Percentiles rank a stretch among this genome's conserved stretches.
Evolutionary conservation across 2,329 filamentous ascomycete genomes (phyloP).

Genomic region (Cercospora sp.): DNA sequence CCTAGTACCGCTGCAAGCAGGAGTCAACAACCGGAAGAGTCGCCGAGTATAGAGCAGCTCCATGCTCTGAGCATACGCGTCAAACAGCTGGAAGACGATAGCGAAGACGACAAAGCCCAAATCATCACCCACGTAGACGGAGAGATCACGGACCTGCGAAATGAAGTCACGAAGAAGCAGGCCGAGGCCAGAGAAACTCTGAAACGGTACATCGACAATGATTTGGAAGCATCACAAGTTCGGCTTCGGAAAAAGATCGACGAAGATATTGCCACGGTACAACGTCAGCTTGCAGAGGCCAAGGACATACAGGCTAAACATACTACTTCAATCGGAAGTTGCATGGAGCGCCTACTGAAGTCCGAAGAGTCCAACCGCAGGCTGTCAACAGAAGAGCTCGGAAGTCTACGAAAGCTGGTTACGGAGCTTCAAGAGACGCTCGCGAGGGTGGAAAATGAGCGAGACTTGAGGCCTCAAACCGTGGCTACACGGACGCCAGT

Average conservation of each 20-base stretch:
- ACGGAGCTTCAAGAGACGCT: neutral
- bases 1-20: neutral
- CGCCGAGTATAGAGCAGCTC: neutral
- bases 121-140: neutral
- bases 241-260: neutral
- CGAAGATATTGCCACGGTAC: neutral
- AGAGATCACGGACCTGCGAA: neutral
- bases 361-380: neutral
- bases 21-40: neutral
- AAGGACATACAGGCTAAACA: constrained; percentile 2
- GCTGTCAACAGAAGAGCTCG: neutral
- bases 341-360: constrained; percentile 6
- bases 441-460: neutral
- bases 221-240: neutral
- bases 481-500: neutral
- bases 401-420: neutral
- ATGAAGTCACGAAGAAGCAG: neutral
- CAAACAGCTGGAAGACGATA: neutral
- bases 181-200: neutral
- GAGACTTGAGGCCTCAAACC: neutral
- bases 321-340: constrained; percentile 6
- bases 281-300: neutral
- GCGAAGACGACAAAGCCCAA: neutral
- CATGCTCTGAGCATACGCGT: neutral
- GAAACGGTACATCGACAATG: neutral